These are phyloP conservation scores for Backusella morwellensis DNA, from an alignment of 192 early-diverging fungal species.

Conservation along the genomic window DNA sequence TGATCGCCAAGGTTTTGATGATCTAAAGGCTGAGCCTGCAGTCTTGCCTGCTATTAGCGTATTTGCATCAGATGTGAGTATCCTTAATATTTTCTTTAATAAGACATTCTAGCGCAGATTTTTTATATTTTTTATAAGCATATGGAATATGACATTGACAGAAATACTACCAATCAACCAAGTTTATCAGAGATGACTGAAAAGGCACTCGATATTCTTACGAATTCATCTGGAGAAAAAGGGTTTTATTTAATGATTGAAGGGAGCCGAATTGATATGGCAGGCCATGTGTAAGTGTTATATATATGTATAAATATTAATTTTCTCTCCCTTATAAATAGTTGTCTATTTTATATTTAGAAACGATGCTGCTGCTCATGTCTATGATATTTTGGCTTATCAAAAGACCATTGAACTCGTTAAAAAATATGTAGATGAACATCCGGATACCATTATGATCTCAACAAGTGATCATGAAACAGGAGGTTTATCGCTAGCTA, in stretches of 20 bases:
- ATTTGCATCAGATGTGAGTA: slow-evolving; percentile 64
- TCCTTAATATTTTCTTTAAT: neutral
- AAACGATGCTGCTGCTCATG: slow-evolving; percentile 92
- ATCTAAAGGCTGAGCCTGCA: slow-evolving; percentile 25
- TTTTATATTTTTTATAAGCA: slow-evolving; percentile 46
- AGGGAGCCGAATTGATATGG: slow-evolving; percentile 95
- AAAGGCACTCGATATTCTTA: slow-evolving; percentile 79
- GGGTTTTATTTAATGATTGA: slow-evolving; percentile 99
- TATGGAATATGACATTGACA: slow-evolving; percentile 94
- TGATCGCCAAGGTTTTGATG: slow-evolving; percentile 61
- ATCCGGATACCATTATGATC: slow-evolving; percentile 89
- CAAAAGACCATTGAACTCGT: slow-evolving; percentile 72
- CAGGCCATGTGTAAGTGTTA: slow-evolving; percentile 68
- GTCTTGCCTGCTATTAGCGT: slow-evolving; percentile 72
- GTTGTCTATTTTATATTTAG: slow-evolving; percentile 33
- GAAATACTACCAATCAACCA: slow-evolving; percentile 64
- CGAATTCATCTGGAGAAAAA: slow-evolving; percentile 44
- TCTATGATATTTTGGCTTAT: slow-evolving; percentile 91
- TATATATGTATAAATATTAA: neutral
- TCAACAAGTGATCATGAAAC: slow-evolving; percentile 96
- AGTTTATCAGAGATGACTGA: slow-evolving; percentile 80
- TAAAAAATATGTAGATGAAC: slow-evolving; percentile 71
- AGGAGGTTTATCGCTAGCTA: slow-evolving; percentile 84
- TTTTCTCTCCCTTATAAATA: neutral
- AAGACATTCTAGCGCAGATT: neutral